These are phyloP conservation scores for Epichloe gansuensis DNA, from an alignment of 2,329 filamentous ascomycete species.

Conservation along the genomic window DNA sequence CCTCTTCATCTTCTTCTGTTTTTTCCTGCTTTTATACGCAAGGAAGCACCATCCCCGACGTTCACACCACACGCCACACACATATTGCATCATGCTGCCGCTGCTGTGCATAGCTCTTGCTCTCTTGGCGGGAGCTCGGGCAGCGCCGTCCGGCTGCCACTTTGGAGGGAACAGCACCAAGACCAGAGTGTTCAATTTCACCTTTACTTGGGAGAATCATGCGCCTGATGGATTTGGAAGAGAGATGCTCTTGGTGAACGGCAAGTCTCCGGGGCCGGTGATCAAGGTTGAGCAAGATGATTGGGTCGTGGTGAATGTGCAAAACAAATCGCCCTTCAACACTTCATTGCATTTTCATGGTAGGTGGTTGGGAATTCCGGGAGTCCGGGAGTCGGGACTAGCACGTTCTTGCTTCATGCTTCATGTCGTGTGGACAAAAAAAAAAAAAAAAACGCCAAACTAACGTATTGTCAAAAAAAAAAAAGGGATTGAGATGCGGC, in stretches of 20 bases:
- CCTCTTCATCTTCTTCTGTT: no score
- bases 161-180: background rate
- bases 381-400: background rate
- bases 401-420: no score
- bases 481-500: conserved; percentile 34
- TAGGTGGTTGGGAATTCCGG: conserved; percentile 9
- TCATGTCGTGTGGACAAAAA: no score
- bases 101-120: background rate
- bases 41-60: no score
- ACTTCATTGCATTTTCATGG: conserved; percentile 39
- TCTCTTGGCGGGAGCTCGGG: background rate
- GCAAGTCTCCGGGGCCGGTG: conserved; percentile 47
- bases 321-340: conserved; percentile 34
- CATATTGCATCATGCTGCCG: background rate
- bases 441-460: no score
- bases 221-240: conserved; percentile 32
- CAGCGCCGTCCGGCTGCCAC: background rate
- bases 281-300: conserved; percentile 25
- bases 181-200: conserved; percentile 14
- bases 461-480: no score
- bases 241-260: conserved; percentile 41
- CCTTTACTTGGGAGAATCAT: conserved; percentile 23
- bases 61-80: background rate
- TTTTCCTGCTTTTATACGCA: no score
- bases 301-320: conserved; percentile 28